Percentiles rank a stretch among this genome's conserved stretches.
Conservation (phyloP, 345 rosid genomes). For the Salix koriyanagi region DNA sequence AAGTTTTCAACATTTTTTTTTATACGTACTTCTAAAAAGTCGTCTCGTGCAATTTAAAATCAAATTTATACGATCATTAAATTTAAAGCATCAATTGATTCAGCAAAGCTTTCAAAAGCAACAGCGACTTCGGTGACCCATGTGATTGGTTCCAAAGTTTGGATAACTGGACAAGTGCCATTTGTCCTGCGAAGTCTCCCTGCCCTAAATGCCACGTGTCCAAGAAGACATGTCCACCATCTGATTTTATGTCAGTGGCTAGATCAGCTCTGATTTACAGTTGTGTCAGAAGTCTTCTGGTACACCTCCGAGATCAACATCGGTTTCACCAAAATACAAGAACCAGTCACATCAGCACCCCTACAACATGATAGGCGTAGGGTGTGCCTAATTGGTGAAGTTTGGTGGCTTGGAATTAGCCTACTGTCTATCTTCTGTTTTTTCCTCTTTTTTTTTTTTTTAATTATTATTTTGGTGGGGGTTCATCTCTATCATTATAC, state of each 20-base stretch:
- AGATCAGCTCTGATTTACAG: background rate
- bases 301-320: conserved; percentile 20
- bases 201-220: background rate
- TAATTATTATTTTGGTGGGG: background rate
- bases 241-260: conserved; percentile 13
- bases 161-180: background rate
- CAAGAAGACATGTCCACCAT: background rate
- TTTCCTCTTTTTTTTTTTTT: no score
- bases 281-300: conserved; percentile 13
- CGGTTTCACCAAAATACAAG: conserved; percentile 24
- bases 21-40: background rate
- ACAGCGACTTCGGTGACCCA: no score
- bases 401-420: background rate
- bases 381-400: background rate
- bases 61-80: background rate
- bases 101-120: no score
- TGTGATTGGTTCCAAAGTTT: background rate
- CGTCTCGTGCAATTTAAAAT: background rate
- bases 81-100: background rate
- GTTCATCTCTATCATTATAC: background rate
- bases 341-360: background rate
- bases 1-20: background rate
- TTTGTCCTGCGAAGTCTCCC: background rate
- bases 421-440: no score
- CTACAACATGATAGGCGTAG: background rate